Base-by-base conservation (phyloP, 306 rosid genomes). In the Ammopiptanthus mongolicus region DNA sequence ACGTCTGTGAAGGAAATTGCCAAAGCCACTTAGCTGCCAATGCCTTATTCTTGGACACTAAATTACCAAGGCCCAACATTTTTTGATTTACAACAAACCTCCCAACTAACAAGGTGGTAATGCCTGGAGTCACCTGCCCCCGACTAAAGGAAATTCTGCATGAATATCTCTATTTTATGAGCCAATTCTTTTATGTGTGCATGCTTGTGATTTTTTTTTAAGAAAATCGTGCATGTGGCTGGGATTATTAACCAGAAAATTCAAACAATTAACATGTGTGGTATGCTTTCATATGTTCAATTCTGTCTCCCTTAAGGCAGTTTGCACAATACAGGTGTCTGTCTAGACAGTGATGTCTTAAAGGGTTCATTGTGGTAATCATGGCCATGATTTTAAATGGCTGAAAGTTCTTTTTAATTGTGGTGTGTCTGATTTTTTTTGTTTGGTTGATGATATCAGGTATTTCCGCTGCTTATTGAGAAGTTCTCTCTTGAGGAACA, bases 401-500 rank as follows among this genome's bases (percentile, higher is more conserved):
- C 48, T 28, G 48, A 74, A 46, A 33, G 15, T 42, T 18, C 46
- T 48, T n/a, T 37, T 14, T 6, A 4, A 15, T 50, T 22, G 22
- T 70, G 31, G 25, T 64, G 29, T 63, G 53, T 59, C 50, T 71
- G 29, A 46, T 62, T 60, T n/a, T n/a, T 63, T 67, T 41, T 65
- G 65, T 69, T 69, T 55, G 50, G 61, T 53, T 82, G 74, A 71
- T 75, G 57, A 36, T 80, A 84, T 71, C 85, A 96, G 99, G 99
- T 96, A 50, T 88, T 96, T 82, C 99, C 98, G 3, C 82, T 96
- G 89, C 92, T 96, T 70, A 78, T 89, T 58, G 97, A 96, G 86
- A 96, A 96, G 81, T 96, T 96, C 86, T 86, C 96, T 3, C 78
- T 88, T 4, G 97, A 90, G 80, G 99, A 92, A 73, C 99, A 92